phyloP scores from a whole-genome alignment of 2,329 filamentous ascomycete genomes.

The Fusarium xylarioides region DNA sequence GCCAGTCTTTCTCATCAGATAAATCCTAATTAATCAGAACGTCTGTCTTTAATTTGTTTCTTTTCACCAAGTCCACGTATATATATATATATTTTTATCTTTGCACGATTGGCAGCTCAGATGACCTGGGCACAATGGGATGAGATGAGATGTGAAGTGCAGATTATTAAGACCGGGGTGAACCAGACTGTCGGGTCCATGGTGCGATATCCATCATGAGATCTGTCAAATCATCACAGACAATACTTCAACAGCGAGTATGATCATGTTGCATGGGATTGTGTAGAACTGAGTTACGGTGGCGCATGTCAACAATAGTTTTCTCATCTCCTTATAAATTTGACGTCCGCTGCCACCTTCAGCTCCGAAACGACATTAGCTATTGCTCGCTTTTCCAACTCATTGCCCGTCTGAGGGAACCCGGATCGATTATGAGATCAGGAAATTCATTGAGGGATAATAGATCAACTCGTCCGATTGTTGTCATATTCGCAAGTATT shows the following conservation, averaged over 20 bases:
- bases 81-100: too few relatives aligned
- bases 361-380: accelerated
- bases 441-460: not conserved
- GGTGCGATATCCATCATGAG: not conserved
- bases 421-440: too few relatives aligned
- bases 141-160: not conserved
- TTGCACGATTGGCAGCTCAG: not conserved
- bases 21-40: not conserved
- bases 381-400: not conserved
- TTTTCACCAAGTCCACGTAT: too few relatives aligned
- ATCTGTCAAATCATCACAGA: not conserved
- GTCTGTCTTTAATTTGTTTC: not conserved
- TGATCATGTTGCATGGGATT: not conserved
- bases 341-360: not conserved
- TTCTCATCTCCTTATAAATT: not conserved
- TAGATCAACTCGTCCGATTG: accelerated
- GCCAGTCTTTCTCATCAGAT: not conserved
- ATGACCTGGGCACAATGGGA: not conserved
- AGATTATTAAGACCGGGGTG: not conserved
- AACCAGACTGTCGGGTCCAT: not conserved
- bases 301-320: not conserved
- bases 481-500: not conserved
- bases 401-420: not conserved
- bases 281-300: too few relatives aligned
- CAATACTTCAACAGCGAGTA: not conserved